These are phyloP conservation scores for Abrus precatorius DNA, from an alignment of 306 rosid genomes.

Conservation along the genomic window DNA sequence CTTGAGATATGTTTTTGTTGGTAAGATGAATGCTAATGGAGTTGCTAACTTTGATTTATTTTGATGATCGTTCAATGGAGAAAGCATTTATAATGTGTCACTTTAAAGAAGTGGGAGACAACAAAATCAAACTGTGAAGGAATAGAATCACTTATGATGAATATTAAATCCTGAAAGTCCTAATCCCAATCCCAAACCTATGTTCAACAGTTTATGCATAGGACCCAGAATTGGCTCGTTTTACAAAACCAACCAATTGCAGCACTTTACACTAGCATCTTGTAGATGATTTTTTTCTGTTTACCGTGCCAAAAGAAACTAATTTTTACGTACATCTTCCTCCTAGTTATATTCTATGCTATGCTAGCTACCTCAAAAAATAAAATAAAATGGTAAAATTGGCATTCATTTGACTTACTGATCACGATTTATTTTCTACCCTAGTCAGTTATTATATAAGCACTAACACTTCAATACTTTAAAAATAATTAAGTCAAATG, in stretches of 20 bases:
- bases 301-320: background rate
- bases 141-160: constrained; percentile 31
- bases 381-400: background rate
- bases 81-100: constrained; percentile 24
- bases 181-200: background rate
- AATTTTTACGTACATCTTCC: background rate
- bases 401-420: background rate
- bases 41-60: background rate
- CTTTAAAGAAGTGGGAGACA: constrained; percentile 54
- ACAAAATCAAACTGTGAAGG: constrained; percentile 38
- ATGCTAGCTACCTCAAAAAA: background rate
- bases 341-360: background rate
- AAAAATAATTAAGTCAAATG: background rate
- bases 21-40: constrained; percentile 41
- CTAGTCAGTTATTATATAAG: too few relatives aligned
- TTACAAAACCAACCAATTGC: constrained; percentile 3
- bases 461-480: background rate
- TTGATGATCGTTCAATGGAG: background rate
- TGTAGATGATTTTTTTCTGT: background rate
- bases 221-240: background rate
- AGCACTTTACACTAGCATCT: background rate
- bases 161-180: background rate
- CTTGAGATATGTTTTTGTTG: constrained; percentile 19
- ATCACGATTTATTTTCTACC: background rate
- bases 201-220: background rate